Conservation (phyloP, 441 rosid genomes). For the Pelargonium fulgidum region DNA sequence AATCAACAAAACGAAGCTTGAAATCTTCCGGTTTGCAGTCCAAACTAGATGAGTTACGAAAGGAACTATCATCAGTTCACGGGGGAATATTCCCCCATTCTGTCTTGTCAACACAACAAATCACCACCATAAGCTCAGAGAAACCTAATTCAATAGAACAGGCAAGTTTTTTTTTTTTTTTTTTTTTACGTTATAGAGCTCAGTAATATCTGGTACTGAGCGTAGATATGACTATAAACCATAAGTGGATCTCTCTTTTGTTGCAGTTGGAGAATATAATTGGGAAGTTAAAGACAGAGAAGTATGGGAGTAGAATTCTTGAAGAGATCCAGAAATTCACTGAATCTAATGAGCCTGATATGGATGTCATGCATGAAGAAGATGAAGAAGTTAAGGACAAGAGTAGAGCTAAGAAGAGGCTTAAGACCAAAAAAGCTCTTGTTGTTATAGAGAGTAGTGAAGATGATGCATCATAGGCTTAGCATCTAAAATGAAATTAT, state of each 20-base stretch:
- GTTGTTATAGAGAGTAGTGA: conserved; percentile 58
- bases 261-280: conserved; percentile 78
- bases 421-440: conserved; percentile 41
- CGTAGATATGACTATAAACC: neutral
- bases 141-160: conserved; percentile 56
- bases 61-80: conserved; percentile 54
- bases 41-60: conserved; percentile 77
- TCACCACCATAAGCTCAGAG: conserved; percentile 47
- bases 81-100: conserved; percentile 87
- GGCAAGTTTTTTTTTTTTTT: conserved; percentile 37
- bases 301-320: conserved; percentile 66
- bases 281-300: conserved; percentile 73
- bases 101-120: conserved; percentile 69
- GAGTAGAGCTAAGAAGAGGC: conserved; percentile 45
- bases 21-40: conserved; percentile 44
- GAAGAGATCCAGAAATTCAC: conserved; percentile 46
- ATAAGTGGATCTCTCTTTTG: conserved; percentile 1
- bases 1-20: conserved; percentile 38
- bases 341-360: conserved; percentile 23
- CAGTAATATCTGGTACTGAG: neutral
- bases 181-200: neutral
- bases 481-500: too few species aligned
- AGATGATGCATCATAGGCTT: conserved; percentile 16
- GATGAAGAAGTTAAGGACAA: conserved; percentile 18
- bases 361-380: conserved; percentile 27